Base-by-base conservation (phyloP, 2,329 filamentous ascomycete species). In the Aspergillus ustus region DNA sequence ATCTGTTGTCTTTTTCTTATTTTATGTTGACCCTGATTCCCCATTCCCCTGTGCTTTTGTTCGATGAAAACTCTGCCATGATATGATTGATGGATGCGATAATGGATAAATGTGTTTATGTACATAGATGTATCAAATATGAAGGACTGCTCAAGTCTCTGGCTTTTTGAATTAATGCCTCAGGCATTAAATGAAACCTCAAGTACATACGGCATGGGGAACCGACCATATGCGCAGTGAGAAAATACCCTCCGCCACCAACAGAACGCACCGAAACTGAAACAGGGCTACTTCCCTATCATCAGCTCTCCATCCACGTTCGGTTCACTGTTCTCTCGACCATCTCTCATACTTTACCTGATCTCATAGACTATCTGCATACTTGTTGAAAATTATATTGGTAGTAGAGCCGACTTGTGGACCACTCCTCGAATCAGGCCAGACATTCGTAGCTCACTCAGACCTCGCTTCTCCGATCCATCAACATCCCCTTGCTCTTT, bases 51-150 rank as follows among this genome's bases (percentile, higher is more conserved):
- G 52, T 59, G 64, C 59, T 65, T 55, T 65, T 68, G 44, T 55
- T 25, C 45, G 46, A 62, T 64, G 57, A 59, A 69, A 66, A 69
- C 67, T 64, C 66, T 66, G 53, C 60, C 31, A 69, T 60, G 68
- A 66, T 63, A 53, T 61, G 49, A 53, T 54, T 49, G 54, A 55
- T 58, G 52, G 50, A 62, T 59, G 55, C 58, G 28, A 45, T 20
- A 53, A 63, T 61, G 57, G 50, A 66, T 58, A 60, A 46, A 56
- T 37, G 52, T 56, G 28, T 40, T 37, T 44, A 61, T 57, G 59
- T 57, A 61, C 50, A 58, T 52, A 61, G 31, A 57, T 58, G 34
- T 48, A 22, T 20, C 31, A 28, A 57, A 51, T 31, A 17, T 48
- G 29, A 59, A 43, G 43, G 40, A 22, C 20, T 19, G 25, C 46